Percentiles rank a stretch among this genome's conserved stretches.
phyloP scores from a whole-genome alignment of 176 grass and related monocot genomes.

The Areca catechu region DNA sequence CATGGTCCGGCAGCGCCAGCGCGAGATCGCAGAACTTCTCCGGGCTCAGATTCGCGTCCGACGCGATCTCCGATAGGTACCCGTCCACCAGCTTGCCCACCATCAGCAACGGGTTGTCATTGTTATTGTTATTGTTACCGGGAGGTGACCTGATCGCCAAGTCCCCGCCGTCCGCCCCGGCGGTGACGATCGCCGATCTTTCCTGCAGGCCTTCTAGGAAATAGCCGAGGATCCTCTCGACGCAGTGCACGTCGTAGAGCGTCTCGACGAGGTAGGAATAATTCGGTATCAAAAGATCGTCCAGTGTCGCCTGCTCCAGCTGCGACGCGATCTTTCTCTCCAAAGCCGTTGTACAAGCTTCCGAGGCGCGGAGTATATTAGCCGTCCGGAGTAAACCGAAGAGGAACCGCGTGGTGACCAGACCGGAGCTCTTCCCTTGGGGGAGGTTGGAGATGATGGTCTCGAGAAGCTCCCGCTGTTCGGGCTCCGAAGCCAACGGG shows the following conservation, averaged over 20 bases:
- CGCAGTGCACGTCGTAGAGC: constrained; percentile 94
- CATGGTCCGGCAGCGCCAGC: constrained; percentile 66
- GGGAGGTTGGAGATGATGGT: constrained; percentile 93
- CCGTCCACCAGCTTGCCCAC: constrained; percentile 70
- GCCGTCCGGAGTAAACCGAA: constrained; percentile 84
- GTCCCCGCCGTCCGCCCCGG: constrained; percentile 23
- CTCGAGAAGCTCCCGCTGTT: constrained; percentile 77
- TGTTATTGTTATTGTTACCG: constrained; percentile 12
- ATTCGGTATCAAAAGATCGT: constrained; percentile 88
- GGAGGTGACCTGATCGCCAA: neutral
- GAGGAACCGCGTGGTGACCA: constrained; percentile 59
- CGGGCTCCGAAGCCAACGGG: constrained; percentile 26
- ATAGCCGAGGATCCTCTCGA: constrained; percentile 58
- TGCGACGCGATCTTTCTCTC: constrained; percentile 70
- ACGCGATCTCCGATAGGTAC: constrained; percentile 80
- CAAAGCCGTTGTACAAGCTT: constrained; percentile 44
- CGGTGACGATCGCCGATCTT: constrained; percentile 5
- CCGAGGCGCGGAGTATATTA: constrained; percentile 71
- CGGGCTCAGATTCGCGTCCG: constrained; percentile 76
- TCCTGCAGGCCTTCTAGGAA: constrained; percentile 51
- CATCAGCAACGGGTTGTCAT: constrained; percentile 16
- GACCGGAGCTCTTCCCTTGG: constrained; percentile 39
- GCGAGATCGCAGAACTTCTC: constrained; percentile 90
- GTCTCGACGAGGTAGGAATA: constrained; percentile 96
- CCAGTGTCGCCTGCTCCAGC: constrained; percentile 53